Evolutionary conservation across 345 rosid genomes (phyloP), one percentile per base, ranked within the genome.

Genomic region (Hirschfeldia incana): DNA sequence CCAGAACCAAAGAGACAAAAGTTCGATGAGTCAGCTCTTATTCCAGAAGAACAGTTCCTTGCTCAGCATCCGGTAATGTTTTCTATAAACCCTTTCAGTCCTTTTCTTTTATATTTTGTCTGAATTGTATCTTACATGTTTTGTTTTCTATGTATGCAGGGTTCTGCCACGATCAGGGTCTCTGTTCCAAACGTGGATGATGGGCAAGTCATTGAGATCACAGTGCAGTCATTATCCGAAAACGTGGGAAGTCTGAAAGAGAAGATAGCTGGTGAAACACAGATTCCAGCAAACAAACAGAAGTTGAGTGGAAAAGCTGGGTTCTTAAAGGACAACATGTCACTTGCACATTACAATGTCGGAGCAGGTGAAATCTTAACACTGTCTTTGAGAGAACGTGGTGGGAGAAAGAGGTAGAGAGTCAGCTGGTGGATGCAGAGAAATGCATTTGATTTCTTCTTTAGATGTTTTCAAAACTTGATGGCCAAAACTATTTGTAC

Each of bases 231-330:
- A 0, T 65, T 91, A 58, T 89, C 92, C 0, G 98, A 93, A 83
- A 90, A 89, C 6, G 87, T 93, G 68, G 87, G 88, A 72, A 93
- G 97, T 83, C 83, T 93, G 86, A 93, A 93, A 81, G 98, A 93
- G 87, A 93, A 93, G 84, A 91, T 93, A 72, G 97, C 97, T 0
- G 98, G 93, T 76, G 93, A 88, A 77, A 89, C 85, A 69, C 98
- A 91, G 70, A 90, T 91, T 72, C 90, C 92, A 58, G 32, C 36
- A 61, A 28, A 60, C 65, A 27, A 26, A 58, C 63, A 58, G 32
- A 26, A 58, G 63, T 26, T 58, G 30, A 58, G 30, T 27, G 63
- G 63, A 26, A 21, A 58, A 58, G 63, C n/a, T 26, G 63, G 32
- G 3, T 26, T 58, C 28, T 58, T 58, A 26, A 58, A 58, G 63